Evolutionary conservation across 1,284 basidiomycete species (phyloP), one percentile per base, ranked within the genome.

Genomic region (Leucoagaricus sp.): DNA sequence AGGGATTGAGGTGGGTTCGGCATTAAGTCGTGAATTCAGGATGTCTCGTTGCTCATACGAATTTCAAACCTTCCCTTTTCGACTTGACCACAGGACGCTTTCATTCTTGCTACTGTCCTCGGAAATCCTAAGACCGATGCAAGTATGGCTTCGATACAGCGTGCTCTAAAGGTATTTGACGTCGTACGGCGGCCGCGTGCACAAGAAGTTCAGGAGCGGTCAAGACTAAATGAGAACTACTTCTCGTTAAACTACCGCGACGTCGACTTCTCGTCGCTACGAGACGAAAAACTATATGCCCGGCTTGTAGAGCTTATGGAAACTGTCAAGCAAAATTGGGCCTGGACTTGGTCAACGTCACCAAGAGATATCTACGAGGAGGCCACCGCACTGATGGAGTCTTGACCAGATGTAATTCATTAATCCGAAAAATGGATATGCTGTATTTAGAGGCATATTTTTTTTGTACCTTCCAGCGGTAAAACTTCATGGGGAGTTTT

Each of bases 151-250:
- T 57, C 55, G 34, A 31, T 83, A 4, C 55, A 67, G 2, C 66
- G 64, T n/a, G 78, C 78, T 0, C 67, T 84, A 9, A 60, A 64
- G 15, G 67, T 78, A 15, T 84, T 79, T 61, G 79, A 83, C 60
- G 61, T 66, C 25, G 71, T 82, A 34, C 76, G 82, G 12, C 66
- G 77, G 10, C 81, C 81, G 2, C 63, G 73, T 29, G 76, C 79
- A 0, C 70, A 73, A 8, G 67, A 70, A 44, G 75, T 81, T 15
- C 67, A 76, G 29, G 69, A 74, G 48, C 70, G 68, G 0, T 81
- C 82, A 4, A 71, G 75, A 6, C 64, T 72, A 19, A 77, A 79
- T 25, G 83, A 81, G 1, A 68, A 69, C 21, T 71, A 75, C 50
- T 79, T 76, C 53, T 73, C 72, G 19, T 67, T 81, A 25, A 63